These are phyloP conservation scores for Sporopachydermia quercuum DNA, from an alignment of 805 yeast species.

Conservation along the genomic window DNA sequence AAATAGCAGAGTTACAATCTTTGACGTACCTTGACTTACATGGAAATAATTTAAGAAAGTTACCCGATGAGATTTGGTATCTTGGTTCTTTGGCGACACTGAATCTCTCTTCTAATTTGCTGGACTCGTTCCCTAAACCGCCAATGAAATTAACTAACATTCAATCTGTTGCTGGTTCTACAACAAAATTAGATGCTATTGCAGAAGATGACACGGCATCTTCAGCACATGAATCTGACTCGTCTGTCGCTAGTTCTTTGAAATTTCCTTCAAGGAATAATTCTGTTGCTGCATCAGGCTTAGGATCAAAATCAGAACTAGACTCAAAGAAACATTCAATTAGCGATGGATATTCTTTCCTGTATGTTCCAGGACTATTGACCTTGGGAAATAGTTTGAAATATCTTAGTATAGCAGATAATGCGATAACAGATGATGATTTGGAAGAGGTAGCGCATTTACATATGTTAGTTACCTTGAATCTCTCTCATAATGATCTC, in stretches of 20 bases:
- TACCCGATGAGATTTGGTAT: constrained; percentile 57
- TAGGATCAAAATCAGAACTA: not conserved
- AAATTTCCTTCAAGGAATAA: constrained; percentile 13
- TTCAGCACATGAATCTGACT: not conserved
- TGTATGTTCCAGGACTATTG: not conserved
- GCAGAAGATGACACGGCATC: too few relatives aligned
- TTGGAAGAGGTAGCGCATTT: constrained; percentile 53
- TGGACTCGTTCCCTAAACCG: constrained; percentile 45
- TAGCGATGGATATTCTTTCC: not conserved
- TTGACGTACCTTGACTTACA: constrained; percentile 66
- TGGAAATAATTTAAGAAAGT: constrained; percentile 59
- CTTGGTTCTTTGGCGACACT: constrained; percentile 39
- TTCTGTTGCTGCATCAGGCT: constrained; percentile 11
- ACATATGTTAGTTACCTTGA: constrained; percentile 42
- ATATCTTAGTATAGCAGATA: constrained; percentile 61
- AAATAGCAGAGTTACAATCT: constrained; percentile 42
- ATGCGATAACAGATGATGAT: constrained; percentile 64
- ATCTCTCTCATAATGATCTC: constrained; percentile 73
- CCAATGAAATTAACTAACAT: constrained; percentile 6
- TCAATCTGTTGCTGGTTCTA: constrained; percentile 5
- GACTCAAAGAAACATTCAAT: too few relatives aligned
- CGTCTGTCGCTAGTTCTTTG: constrained; percentile 5
- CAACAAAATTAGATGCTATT: constrained; percentile 4
- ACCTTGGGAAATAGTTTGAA: constrained; percentile 22
- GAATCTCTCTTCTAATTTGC: constrained; percentile 61